A percentile compares a stretch with the other conserved stretches of the same genome.
phyloP scores from a whole-genome alignment of 116 monocot species.

The Thalassia testudinum region DNA sequence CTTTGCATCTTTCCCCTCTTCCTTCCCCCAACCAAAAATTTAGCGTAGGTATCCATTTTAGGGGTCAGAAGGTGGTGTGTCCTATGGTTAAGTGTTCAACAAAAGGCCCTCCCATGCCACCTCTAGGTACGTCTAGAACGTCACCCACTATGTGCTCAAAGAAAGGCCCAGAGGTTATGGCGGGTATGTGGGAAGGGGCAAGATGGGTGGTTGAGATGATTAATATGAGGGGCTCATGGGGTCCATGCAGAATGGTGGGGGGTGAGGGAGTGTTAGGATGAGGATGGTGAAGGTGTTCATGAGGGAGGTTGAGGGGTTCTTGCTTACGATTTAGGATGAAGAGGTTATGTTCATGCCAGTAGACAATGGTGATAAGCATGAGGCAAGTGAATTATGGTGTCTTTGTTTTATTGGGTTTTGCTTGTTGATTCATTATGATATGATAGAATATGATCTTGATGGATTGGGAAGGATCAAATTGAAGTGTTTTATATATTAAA shows the following conservation, averaged over 20 bases:
- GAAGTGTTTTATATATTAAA: background rate
- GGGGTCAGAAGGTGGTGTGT: no score
- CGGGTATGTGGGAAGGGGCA: constrained; percentile 4
- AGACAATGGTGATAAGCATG: background rate
- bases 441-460: no score
- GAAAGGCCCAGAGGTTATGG: no score
- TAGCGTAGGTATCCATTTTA: background rate
- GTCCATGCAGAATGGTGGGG: no score
- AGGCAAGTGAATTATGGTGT: background rate
- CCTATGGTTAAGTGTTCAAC: no score
- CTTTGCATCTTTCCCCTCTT: no score
- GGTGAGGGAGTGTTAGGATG: constrained; percentile 2
- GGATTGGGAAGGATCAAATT: no score
- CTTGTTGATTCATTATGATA: no score
- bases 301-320: constrained; percentile 12
- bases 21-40: background rate
- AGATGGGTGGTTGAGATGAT: background rate
- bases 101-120: background rate
- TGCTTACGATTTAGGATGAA: background rate
- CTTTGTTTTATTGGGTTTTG: background rate
- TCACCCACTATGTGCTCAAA: no score
- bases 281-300: constrained; percentile 5
- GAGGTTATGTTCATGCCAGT: background rate
- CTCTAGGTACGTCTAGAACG: background rate
- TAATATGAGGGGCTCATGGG: no score